A percentile compares a stretch with the other conserved stretches of the same genome.
phyloP scores from a whole-genome alignment of 2,329 filamentous ascomycete species.

The Cladosporium oxysporum region DNA sequence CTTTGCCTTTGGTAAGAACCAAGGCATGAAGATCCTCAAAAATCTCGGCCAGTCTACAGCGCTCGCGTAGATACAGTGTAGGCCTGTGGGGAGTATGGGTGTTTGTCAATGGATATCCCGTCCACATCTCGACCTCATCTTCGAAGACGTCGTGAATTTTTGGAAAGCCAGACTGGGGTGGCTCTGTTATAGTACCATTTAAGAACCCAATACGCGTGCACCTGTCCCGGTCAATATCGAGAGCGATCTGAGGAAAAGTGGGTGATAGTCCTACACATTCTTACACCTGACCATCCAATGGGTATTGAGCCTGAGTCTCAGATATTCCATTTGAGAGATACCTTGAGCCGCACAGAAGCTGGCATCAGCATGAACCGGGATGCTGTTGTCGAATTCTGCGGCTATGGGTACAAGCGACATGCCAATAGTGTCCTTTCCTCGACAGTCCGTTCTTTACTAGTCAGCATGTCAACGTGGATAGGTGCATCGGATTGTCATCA shows the following conservation, averaged over 20 bases:
- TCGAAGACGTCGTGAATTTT: background rate
- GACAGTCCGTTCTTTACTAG: constrained; percentile 19
- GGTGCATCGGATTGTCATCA: background rate
- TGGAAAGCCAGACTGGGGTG: background rate
- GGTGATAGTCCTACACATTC: constrained; percentile 10
- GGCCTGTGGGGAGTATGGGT: constrained; percentile 8
- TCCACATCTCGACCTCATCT: background rate
- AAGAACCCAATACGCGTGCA: constrained; percentile 1
- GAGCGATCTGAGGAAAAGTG: background rate
- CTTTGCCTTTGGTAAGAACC: background rate
- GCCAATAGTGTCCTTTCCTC: constrained; percentile 22
- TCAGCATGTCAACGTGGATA: background rate
- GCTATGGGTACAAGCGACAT: constrained; percentile 18
- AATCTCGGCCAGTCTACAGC: constrained; percentile 14
- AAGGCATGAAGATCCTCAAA: constrained; percentile 21
- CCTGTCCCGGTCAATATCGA: background rate
- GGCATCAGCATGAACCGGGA: constrained; percentile 1
- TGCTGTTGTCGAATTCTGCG: constrained; percentile 10
- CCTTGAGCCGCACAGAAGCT: background rate
- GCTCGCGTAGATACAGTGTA: constrained; percentile 21
- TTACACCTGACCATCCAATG: constrained; percentile 21
- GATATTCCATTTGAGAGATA: background rate
- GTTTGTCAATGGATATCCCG: constrained; percentile 15
- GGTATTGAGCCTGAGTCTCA: constrained; percentile 17
- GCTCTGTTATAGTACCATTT: background rate